Conservation (phyloP, 257 asterid species). For the Lavandula angustifolia region DNA sequence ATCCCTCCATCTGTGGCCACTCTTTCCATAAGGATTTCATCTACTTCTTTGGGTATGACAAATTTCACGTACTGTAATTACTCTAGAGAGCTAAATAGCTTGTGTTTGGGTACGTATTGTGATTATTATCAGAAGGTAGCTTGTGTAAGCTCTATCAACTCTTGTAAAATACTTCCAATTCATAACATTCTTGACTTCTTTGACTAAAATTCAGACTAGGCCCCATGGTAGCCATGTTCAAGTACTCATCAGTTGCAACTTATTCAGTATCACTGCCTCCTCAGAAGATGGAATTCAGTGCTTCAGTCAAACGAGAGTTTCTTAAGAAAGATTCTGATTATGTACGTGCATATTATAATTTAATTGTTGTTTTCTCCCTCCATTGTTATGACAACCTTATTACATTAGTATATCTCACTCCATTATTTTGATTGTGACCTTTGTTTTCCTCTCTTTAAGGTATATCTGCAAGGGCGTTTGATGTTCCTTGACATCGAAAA, state of each 20-base stretch:
- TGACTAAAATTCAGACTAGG: constrained; percentile 67
- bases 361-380: constrained; percentile 11
- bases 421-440: constrained; percentile 16
- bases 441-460: constrained; percentile 45
- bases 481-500: constrained; percentile 73
- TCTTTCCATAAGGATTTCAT: constrained; percentile 86
- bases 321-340: constrained; percentile 65
- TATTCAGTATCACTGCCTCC: constrained; percentile 84
- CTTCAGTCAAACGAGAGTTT: constrained; percentile 52
- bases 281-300: constrained; percentile 63
- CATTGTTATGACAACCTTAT: not conserved
- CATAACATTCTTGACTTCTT: constrained; percentile 9
- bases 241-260: constrained; percentile 66
- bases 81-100: not conserved
- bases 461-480: constrained; percentile 55
- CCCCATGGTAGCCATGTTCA: constrained; percentile 84
- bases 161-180: not conserved
- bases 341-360: constrained; percentile 44
- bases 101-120: not conserved
- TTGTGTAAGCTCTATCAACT: not conserved
- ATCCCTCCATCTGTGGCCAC: constrained; percentile 75
- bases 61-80: constrained; percentile 7
- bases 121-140: too few relatives aligned
- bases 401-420: constrained; percentile 3
- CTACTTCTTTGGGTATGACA: constrained; percentile 84